These are phyloP conservation scores for Yarrowia divulgata DNA, from an alignment of 805 yeast genomes.

Conservation along the genomic window DNA sequence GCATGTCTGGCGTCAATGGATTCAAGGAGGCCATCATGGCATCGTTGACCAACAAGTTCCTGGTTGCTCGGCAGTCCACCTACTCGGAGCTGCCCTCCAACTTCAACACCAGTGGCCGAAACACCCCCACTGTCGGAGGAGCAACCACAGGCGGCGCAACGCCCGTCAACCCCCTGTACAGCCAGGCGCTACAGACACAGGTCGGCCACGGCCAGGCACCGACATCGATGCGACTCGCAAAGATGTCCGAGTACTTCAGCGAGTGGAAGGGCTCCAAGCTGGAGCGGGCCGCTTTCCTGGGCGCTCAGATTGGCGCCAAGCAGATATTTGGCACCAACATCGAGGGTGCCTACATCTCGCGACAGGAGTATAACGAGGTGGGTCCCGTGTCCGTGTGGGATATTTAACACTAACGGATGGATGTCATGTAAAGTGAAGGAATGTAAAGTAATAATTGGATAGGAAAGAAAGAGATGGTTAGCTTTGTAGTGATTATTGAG, in stretches of 20 bases:
- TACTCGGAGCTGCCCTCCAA: slow-evolving; percentile 52
- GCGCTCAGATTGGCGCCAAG: slow-evolving; percentile 86
- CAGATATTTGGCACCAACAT: slow-evolving; percentile 74
- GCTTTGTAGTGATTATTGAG: neutral
- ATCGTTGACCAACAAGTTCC: slow-evolving; percentile 62
- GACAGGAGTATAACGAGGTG: slow-evolving; percentile 72
- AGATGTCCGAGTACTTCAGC: slow-evolving; percentile 89
- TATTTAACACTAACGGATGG: slow-evolving; percentile 42
- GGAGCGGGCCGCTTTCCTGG: slow-evolving; percentile 79
- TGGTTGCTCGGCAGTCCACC: slow-evolving; percentile 53
- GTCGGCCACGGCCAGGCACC: slow-evolving; percentile 73
- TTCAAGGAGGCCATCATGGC: slow-evolving; percentile 72
- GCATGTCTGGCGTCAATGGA: slow-evolving; percentile 77
- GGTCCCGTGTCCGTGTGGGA: slow-evolving; percentile 91
- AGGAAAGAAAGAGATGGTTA: neutral
- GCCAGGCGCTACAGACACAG: slow-evolving; percentile 43
- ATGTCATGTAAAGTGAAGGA: slow-evolving; percentile 1
- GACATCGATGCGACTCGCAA: slow-evolving; percentile 68
- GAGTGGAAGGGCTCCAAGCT: slow-evolving; percentile 88
- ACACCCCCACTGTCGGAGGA: slow-evolving; percentile 46
- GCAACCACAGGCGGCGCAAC: slow-evolving; percentile 44
- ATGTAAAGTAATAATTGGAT: slow-evolving; percentile 20
- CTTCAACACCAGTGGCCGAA: slow-evolving; percentile 49
- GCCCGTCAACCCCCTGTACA: slow-evolving; percentile 55
- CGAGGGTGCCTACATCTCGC: slow-evolving; percentile 69